Evolutionary conservation across 192 early-diverging fungal genomes (phyloP).

Genomic region (Umbelopsis vinacea): DNA sequence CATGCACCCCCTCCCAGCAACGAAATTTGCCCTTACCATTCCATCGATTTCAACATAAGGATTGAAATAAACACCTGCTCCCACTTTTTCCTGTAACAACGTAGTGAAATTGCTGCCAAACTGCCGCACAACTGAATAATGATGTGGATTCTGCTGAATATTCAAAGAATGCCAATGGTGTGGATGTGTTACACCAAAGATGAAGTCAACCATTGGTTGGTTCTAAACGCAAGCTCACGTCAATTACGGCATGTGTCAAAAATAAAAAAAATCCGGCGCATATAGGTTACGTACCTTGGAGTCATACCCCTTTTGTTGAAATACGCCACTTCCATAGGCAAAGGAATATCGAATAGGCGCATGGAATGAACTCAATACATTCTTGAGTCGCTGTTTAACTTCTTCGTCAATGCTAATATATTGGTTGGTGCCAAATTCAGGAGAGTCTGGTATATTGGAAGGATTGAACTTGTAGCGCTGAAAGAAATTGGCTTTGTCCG

Average conservation of each 20-base stretch:
- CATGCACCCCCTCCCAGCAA: no score
- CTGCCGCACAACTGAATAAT: constrained; percentile 85
- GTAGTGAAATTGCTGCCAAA: constrained; percentile 78
- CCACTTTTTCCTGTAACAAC: constrained; percentile 79
- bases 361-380: constrained; percentile 51
- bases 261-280: no score
- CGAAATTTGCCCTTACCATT: constrained; percentile 55
- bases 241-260: background rate
- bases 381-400: constrained; percentile 51
- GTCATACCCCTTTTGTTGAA: constrained; percentile 84
- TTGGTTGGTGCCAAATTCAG: constrained; percentile 64
- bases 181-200: constrained; percentile 95
- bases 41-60: constrained; percentile 89
- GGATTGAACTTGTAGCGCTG: constrained; percentile 32
- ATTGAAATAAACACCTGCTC: constrained; percentile 96
- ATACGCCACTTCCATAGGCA: constrained; percentile 97
- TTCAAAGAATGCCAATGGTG: constrained; percentile 98
- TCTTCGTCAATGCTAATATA: constrained; percentile 61
- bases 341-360: constrained; percentile 80
- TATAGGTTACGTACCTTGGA: constrained; percentile 41
- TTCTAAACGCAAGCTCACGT: constrained; percentile 34
- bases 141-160: constrained; percentile 85
- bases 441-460: constrained; percentile 45
- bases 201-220: constrained; percentile 92
- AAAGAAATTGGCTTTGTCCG: background rate